Percentiles rank a stretch among this genome's conserved stretches.
These are phyloP conservation scores for Daphne laureola DNA, from an alignment of 441 rosid genomes.

Conservation along the genomic window DNA sequence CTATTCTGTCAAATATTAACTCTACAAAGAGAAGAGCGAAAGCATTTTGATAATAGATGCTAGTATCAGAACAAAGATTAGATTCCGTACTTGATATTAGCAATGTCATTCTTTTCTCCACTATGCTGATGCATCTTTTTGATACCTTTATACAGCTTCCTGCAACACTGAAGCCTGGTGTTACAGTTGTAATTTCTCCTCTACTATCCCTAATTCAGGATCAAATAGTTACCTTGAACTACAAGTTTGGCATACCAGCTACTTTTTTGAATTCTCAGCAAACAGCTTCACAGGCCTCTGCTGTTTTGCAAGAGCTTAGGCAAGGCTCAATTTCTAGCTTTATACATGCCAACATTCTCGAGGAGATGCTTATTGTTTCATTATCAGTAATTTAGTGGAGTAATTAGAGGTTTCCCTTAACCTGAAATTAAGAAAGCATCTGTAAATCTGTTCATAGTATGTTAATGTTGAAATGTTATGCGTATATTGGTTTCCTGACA, in stretches of 20 bases:
- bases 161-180: slow-evolving; percentile 78
- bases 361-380: too few relatives aligned
- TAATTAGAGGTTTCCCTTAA: too few relatives aligned
- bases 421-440: neutral
- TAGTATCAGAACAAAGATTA: too few relatives aligned
- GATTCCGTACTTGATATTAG: slow-evolving; percentile 2
- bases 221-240: slow-evolving; percentile 76
- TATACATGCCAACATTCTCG: neutral
- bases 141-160: slow-evolving; percentile 55
- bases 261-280: slow-evolving; percentile 90
- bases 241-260: slow-evolving; percentile 81
- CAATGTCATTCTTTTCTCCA: neutral
- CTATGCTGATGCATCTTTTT: slow-evolving; percentile 11
- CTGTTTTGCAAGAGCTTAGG: slow-evolving; percentile 83
- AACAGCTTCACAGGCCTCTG: slow-evolving; percentile 73
- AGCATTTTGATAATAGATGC: too few relatives aligned
- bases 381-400: too few relatives aligned
- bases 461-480: neutral
- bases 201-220: slow-evolving; percentile 89
- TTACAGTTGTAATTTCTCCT: slow-evolving; percentile 87
- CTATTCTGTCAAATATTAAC: slow-evolving; percentile 1
- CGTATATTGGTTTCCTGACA: slow-evolving; percentile 7
- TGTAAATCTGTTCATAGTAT: neutral
- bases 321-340: slow-evolving; percentile 21
- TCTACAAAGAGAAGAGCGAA: neutral